Conservation (phyloP, 768 basidiomycete genomes). For the Russula lepida region DNA sequence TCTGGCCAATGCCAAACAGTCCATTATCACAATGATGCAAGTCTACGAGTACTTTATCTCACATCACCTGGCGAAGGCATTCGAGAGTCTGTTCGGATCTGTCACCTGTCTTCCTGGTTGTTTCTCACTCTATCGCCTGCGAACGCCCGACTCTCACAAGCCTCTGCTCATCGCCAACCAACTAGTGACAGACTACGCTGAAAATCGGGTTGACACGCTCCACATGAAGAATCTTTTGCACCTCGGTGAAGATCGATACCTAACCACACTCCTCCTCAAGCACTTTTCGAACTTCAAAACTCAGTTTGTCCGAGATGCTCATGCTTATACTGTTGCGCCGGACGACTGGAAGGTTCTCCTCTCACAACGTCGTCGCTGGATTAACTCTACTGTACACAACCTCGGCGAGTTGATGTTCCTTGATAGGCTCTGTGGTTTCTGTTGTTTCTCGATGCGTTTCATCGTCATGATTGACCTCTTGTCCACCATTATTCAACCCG, state of each 20-base stretch:
- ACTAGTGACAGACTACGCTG: conserved; percentile 87
- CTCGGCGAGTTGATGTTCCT: conserved; percentile 87
- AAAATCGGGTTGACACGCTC: conserved; percentile 92
- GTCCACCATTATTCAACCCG: conserved; percentile 76
- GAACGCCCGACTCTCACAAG: conserved; percentile 92
- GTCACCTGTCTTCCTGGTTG: conserved; percentile 99
- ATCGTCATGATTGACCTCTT: conserved; percentile 94
- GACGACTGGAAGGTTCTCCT: conserved; percentile 91
- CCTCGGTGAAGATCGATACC: conserved; percentile 97
- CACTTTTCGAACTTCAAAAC: conserved; percentile 94
- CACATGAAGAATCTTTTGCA: conserved; percentile 99
- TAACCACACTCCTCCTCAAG: conserved; percentile 92
- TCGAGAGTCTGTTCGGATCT: conserved; percentile 93
- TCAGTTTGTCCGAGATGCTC: conserved; percentile 90
- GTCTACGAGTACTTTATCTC: conserved; percentile 99
- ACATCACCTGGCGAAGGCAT: conserved; percentile 97
- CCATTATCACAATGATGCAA: conserved; percentile 96
- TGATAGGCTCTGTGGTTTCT: conserved; percentile 91
- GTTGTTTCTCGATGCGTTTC: conserved; percentile 99
- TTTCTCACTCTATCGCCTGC: conserved; percentile 94
- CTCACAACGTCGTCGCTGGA: conserved; percentile 98
- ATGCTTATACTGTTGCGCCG: conserved; percentile 90
- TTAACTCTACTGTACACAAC: conserved; percentile 98
- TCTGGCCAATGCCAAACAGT: conserved; percentile 88
- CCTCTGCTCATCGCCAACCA: conserved; percentile 88